Evolutionary conservation across 1,139 yeast genomes (phyloP).

Genomic region (Protomyces inundatus): DNA sequence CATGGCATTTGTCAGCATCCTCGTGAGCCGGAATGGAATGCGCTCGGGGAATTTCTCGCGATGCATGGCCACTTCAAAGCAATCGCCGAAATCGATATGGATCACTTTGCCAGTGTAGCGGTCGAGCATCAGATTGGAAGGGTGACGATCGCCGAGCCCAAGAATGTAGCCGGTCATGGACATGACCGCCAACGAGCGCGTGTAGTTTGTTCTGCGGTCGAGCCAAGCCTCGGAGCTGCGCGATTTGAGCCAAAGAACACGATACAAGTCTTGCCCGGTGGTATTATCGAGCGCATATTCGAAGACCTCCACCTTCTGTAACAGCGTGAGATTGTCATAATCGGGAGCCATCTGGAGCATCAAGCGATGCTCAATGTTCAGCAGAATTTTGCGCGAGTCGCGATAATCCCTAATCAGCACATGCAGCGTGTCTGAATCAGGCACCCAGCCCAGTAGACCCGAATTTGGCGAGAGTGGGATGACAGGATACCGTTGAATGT

Average conservation of each 20-base stretch:
- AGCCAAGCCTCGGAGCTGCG: constrained; percentile 97
- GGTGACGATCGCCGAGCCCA: constrained; percentile 97
- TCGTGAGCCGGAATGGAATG: constrained; percentile 92
- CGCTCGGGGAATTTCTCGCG: constrained; percentile 97
- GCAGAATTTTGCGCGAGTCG: constrained; percentile 78
- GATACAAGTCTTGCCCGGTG: constrained; percentile 90
- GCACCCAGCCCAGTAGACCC: constrained; percentile 97
- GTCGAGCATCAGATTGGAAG: constrained; percentile 92
- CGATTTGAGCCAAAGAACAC: constrained; percentile 92
- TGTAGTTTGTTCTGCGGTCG: constrained; percentile 92
- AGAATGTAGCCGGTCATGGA: constrained; percentile 96
- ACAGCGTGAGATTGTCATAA: constrained; percentile 77
- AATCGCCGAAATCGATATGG: constrained; percentile 98
- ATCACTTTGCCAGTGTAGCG: constrained; percentile 89
- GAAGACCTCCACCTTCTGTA: constrained; percentile 94
- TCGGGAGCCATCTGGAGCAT: constrained; percentile 99
- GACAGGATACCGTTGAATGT: constrained; percentile 85
- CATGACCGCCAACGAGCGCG: constrained; percentile 95
- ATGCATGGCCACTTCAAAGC: constrained; percentile 95
- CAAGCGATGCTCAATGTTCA: constrained; percentile 89
- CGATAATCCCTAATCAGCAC: constrained; percentile 86
- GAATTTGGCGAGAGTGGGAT: constrained; percentile 94
- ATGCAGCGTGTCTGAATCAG: constrained; percentile 94
- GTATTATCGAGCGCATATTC: constrained; percentile 94
- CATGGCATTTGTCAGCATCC: constrained; percentile 98